Evolutionary conservation across 2,329 filamentous ascomycete species (phyloP).

Genomic region (Setomelanomma holmii): DNA sequence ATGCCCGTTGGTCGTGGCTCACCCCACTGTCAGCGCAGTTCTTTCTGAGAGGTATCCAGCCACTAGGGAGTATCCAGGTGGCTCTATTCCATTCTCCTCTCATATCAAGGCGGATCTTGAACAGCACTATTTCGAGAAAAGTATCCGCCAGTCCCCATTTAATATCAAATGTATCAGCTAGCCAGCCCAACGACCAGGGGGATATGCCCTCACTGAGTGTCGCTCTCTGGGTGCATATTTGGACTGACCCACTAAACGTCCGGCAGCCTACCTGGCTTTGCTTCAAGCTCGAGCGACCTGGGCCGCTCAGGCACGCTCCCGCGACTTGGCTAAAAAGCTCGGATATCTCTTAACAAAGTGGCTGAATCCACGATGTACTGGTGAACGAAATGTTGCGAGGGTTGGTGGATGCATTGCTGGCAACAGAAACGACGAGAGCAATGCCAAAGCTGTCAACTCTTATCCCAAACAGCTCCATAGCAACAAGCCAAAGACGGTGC

Average conservation of each 20-base stretch:
- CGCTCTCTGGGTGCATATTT: slow-evolving; percentile 6
- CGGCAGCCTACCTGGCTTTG: slow-evolving; percentile 16
- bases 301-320: slow-evolving; percentile 9
- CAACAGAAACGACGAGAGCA: no score
- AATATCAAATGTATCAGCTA: background rate
- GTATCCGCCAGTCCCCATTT: slow-evolving; percentile 5
- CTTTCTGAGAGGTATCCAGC: background rate
- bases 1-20: background rate
- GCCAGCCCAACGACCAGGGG: background rate
- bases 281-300: slow-evolving; percentile 12
- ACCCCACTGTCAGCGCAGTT: slow-evolving; percentile 7
- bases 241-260: slow-evolving; percentile 17
- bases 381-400: background rate
- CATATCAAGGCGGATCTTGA: slow-evolving; percentile 1
- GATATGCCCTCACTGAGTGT: background rate
- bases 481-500: slow-evolving; percentile 4
- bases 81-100: background rate
- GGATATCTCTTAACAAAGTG: slow-evolving; percentile 8
- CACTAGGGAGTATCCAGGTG: no score
- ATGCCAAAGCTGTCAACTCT: no score
- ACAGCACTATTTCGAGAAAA: slow-evolving; percentile 8
- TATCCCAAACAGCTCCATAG: background rate
- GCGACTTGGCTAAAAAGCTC: slow-evolving; percentile 17
- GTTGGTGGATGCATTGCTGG: no score
- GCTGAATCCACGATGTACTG: slow-evolving; percentile 5